Evolutionary conservation across 768 basidiomycete genomes (phyloP), one percentile per base, ranked within the genome.

Genomic region (Daedaleopsis sinensis): DNA sequence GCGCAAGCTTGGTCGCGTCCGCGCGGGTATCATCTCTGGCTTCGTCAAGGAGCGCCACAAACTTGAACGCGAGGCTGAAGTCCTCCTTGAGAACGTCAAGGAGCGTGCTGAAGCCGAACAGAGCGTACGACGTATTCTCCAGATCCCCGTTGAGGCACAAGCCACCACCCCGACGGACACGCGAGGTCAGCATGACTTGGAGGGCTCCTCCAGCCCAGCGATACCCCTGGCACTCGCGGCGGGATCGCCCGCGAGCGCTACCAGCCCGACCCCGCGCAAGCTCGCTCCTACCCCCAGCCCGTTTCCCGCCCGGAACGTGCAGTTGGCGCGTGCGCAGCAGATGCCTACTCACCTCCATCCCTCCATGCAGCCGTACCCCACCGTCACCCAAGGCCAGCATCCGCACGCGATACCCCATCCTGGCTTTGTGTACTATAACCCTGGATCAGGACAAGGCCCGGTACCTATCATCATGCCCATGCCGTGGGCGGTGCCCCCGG

Each of bases 1-100:
- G 10, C 82, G 88, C n/a, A 85, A 77, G 55, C 79, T 91, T 4
- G 90, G 90, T 5, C 81, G 84, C 36, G 79, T 84, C 56, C 82
- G 89, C 9, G 82, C 85, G 0, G 80, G 80, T 5, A 57, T 83
- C n/a, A 70, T 86, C 21, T 80, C 84, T 0, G 87, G 87, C 7
- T 70, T 85, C 66, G 70, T 76, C 19, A 74, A 76, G 6, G 71
- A 71, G 21, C 63, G 74, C 16, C 48, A 47, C 5, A 15, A 56
- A 23, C n/a, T 32, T 36, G 62, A 56, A 8, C 35, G 42, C 23
- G 62, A 59, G 8, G 48, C 52, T 3, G 43, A 52, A 3, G 4
- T 18, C 11, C 19, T 48, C 23, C 39, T 42, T 6, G 48, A 49
- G 78, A 78, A 37, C 69, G 71, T 10, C 68, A 60, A 52, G 36